Evolutionary conservation across 176 grass and related monocot genomes (phyloP).

Genomic region (Zizania latifolia): DNA sequence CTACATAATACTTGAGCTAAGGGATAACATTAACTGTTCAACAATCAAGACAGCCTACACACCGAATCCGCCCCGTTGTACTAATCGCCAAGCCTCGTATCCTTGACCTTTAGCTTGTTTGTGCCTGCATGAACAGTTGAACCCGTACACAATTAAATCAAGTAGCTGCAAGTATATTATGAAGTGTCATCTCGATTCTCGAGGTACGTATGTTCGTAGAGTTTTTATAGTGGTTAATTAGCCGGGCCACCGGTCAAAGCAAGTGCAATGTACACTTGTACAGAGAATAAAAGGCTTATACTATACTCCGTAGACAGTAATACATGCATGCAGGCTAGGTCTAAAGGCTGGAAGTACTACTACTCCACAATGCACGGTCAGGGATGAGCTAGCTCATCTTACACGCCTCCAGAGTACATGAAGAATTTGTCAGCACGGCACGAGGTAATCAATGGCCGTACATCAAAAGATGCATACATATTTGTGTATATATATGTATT

Average conservation of each 20-base stretch:
- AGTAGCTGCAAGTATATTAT: background rate
- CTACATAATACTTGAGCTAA: too few relatives aligned
- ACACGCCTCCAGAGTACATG: background rate
- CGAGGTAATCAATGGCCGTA: background rate
- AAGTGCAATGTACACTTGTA: background rate
- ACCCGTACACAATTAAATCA: background rate
- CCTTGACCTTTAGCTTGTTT: background rate
- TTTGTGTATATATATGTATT: background rate
- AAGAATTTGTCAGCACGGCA: background rate
- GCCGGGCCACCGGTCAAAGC: background rate
- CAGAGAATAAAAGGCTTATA: background rate
- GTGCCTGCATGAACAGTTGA: background rate
- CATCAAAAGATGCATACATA: background rate
- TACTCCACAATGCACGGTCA: background rate
- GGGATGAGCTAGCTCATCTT: background rate
- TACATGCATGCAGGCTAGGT: background rate
- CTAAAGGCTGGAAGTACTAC: background rate
- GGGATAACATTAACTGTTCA: too few relatives aligned
- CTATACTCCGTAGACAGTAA: background rate
- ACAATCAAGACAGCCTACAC: too few relatives aligned
- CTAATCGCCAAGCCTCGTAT: too few relatives aligned
- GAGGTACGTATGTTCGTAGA: background rate
- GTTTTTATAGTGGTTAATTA: background rate
- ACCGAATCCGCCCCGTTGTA: too few relatives aligned
- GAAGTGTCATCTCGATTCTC: too few relatives aligned